Base-by-base conservation (phyloP, 2,329 filamentous ascomycete species). In the Plenodomus lindquistii region DNA sequence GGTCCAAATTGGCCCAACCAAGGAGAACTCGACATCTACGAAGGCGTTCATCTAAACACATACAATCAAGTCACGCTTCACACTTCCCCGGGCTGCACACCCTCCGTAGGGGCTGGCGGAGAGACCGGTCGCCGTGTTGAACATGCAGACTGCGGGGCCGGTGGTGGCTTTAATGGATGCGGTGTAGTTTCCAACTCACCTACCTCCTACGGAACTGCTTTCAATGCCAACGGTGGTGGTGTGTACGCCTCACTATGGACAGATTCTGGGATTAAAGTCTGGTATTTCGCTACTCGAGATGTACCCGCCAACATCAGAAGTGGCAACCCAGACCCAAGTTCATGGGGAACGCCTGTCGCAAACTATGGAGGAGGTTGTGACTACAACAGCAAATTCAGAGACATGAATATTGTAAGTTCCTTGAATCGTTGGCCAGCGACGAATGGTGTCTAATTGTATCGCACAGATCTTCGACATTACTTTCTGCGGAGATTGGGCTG, bases 401-500 rank as follows among this genome's bases (percentile, higher is more conserved):
- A 73, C 43, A 54, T 73, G 60, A 70, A 65, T 16, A 67, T 75
- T 35, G 68, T 74, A 31, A 31, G 27, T 31, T 15, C 5, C 22
- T 15, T 15, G 15, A 31, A 11, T 31, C 27, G 11, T 13, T 8
- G 4, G 27, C 10, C 15, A 15, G 10, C 4, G 11, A 15, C 11
- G 11, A 15, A 4, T 13, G 27, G 43, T 16, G 27, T 15, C 15
- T 24, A 13, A 6, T 21, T 11, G 18, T 27, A 5, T 37, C 66
- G 57, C 65, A 80, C 27, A 31, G 27, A 13, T 31, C 18, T 76
- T 82, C 46, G 77, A 82, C 54, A 78, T 74, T 2, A 79, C 78
- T 1, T 82, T 82, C 65, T 82, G 80, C 51, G 80, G 81, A 27
- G 77, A 80, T 44, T 83, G 80, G 79, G 80, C 80, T 7, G 80